phyloP scores from a whole-genome alignment of 805 yeast genomes.

The Wickerhamomyces chambardii region DNA sequence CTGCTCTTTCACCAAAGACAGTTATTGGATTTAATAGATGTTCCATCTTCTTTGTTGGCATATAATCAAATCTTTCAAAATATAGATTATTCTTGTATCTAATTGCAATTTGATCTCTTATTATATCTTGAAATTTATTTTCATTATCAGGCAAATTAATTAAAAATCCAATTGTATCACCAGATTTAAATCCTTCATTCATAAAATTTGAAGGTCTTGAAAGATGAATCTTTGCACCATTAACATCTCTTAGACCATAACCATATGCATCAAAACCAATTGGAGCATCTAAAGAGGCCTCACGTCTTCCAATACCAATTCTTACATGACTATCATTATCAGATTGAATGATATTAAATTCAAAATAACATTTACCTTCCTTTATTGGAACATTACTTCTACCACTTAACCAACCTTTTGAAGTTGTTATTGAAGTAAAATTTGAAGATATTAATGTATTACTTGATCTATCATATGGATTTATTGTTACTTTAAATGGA shows the following conservation, averaged over 20 bases:
- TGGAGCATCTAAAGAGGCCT: constrained; percentile 88
- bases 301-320: constrained; percentile 76
- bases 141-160: constrained; percentile 53
- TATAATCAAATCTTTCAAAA: constrained; percentile 81
- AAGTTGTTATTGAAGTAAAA: constrained; percentile 40
- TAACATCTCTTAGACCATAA: constrained; percentile 77
- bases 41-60: constrained; percentile 59
- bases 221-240: constrained; percentile 68
- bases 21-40: constrained; percentile 67
- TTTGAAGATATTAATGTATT: constrained; percentile 37
- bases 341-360: constrained; percentile 45
- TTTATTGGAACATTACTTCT: constrained; percentile 67
- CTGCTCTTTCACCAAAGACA: constrained; percentile 60
- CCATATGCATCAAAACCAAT: constrained; percentile 95
- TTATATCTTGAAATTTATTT: constrained; percentile 31
- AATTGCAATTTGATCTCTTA: constrained; percentile 84
- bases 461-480: constrained; percentile 62
- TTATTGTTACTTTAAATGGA: constrained; percentile 49
- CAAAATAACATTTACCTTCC: constrained; percentile 78
- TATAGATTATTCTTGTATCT: constrained; percentile 67
- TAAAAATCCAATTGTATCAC: constrained; percentile 79
- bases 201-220: constrained; percentile 57
- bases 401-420: constrained; percentile 73
- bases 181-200: constrained; percentile 49
- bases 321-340: constrained; percentile 51